These are phyloP conservation scores for Articulospora tetracladia DNA, from an alignment of 495 filamentous ascomycete species.

Conservation along the genomic window DNA sequence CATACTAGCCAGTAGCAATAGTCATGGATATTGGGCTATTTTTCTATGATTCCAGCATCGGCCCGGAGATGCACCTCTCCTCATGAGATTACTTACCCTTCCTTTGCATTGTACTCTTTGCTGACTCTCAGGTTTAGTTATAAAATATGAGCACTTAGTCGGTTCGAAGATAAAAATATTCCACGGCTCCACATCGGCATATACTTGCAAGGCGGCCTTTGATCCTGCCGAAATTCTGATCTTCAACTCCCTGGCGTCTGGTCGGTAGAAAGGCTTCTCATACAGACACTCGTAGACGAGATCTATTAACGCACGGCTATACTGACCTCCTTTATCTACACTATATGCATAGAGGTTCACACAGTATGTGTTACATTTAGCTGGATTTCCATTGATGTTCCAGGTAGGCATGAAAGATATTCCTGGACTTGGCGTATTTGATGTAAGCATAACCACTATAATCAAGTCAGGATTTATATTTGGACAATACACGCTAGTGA, in stretches of 20 bases:
- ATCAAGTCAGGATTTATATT: background rate
- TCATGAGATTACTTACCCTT: too few species aligned
- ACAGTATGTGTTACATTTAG: background rate
- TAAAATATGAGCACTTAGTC: too few species aligned
- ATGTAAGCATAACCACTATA: background rate
- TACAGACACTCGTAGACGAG: background rate
- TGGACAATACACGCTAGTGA: too few species aligned
- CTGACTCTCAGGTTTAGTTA: too few species aligned
- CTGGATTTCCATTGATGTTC: background rate
- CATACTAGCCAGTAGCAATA: too few species aligned
- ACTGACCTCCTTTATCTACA: background rate
- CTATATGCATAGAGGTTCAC: background rate
- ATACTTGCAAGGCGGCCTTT: background rate
- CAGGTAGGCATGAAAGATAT: background rate
- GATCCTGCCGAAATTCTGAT: background rate
- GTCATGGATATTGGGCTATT: too few species aligned
- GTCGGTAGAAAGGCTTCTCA: background rate
- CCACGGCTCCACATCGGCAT: background rate
- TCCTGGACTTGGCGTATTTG: background rate
- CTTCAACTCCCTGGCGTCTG: background rate
- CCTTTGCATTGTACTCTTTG: too few species aligned
- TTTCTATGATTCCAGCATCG: too few species aligned
- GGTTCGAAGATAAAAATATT: background rate
- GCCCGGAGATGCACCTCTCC: too few species aligned
- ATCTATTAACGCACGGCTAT: background rate